A percentile compares a stretch with the other conserved stretches of the same genome.
These are phyloP conservation scores for Rhizophlyctis rosea DNA, from an alignment of 192 early-diverging fungal species.

Conservation along the genomic window DNA sequence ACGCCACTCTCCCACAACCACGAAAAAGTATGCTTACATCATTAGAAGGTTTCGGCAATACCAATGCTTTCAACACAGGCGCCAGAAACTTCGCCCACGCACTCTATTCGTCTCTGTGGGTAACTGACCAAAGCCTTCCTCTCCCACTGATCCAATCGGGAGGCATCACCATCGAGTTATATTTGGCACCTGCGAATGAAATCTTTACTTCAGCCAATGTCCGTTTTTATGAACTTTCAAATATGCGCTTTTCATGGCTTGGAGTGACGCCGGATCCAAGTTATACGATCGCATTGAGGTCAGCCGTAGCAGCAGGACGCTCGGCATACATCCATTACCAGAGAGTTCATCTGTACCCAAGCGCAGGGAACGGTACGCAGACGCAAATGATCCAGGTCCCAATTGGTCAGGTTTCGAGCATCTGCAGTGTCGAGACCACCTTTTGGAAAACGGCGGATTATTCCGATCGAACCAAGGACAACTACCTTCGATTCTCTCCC, in stretches of 20 bases:
- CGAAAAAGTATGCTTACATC: background rate
- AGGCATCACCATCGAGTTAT: background rate
- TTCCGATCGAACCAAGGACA: background rate
- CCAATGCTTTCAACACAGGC: background rate
- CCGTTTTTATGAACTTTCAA: background rate
- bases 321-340: background rate
- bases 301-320: background rate
- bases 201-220: background rate
- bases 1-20: background rate
- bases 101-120: background rate
- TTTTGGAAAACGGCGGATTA: background rate
- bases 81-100: background rate
- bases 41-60: background rate
- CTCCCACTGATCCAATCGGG: background rate
- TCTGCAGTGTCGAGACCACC: background rate
- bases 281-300: background rate
- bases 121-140: background rate
- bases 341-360: background rate
- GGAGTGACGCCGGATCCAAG: background rate
- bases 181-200: background rate
- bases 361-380: background rate
- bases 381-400: background rate
- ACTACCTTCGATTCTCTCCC: background rate
- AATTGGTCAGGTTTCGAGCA: background rate
- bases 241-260: background rate